Conservation (phyloP, 1,139 yeast genomes). For the Protomyces arabidopsidicola region DNA sequence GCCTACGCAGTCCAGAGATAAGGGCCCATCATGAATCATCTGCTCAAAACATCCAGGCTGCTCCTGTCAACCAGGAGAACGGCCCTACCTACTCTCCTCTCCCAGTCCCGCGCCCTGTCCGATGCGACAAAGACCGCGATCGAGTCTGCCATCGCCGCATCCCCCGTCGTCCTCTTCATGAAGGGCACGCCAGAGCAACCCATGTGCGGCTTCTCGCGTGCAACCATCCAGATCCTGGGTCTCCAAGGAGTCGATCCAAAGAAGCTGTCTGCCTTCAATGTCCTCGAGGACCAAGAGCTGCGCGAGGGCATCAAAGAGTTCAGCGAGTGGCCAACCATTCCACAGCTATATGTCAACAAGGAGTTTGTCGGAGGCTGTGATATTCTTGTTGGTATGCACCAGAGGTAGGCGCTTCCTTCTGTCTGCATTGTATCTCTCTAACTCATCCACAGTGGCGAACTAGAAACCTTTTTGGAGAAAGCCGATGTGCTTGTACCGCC, state of each 20-base stretch:
- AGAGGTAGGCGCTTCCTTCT: slow-evolving; percentile 40
- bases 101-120: slow-evolving; percentile 9
- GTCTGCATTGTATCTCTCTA: slow-evolving; percentile 14
- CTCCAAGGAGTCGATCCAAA: slow-evolving; percentile 96
- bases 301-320: slow-evolving; percentile 92
- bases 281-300: slow-evolving; percentile 86
- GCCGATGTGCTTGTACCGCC: slow-evolving; percentile 55
- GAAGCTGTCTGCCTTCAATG: slow-evolving; percentile 95
- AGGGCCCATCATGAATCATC: background rate
- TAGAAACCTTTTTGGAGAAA: slow-evolving; percentile 73
- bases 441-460: slow-evolving; percentile 57
- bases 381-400: slow-evolving; percentile 82
- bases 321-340: slow-evolving; percentile 92
- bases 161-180: slow-evolving; percentile 89
- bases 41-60: background rate
- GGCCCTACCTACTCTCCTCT: slow-evolving; percentile 16
- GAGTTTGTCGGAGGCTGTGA: slow-evolving; percentile 98
- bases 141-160: slow-evolving; percentile 18
- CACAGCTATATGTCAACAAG: slow-evolving; percentile 53
- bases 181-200: slow-evolving; percentile 98
- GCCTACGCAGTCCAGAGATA: no score
- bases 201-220: slow-evolving; percentile 95
- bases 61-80: background rate
- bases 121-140: slow-evolving; percentile 20
- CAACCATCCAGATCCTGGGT: slow-evolving; percentile 87